Evolutionary conservation across 495 filamentous ascomycete genomes (phyloP), one percentile per base, ranked within the genome.

Genomic region (Cryomyces minteri): DNA sequence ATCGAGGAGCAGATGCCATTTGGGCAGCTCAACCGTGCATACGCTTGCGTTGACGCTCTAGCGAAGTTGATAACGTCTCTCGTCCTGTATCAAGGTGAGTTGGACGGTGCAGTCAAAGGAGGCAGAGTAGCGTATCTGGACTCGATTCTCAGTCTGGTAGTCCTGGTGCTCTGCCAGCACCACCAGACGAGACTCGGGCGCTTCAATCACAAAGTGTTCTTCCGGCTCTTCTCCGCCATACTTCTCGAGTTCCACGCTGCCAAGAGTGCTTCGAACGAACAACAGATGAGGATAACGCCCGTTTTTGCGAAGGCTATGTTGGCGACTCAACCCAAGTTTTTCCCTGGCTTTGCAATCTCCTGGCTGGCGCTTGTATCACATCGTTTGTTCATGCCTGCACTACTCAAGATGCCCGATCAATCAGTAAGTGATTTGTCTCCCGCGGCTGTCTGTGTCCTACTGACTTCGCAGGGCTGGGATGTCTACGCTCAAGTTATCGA

Each of bases 201-300:
- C 25, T 92, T 92, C 69, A 87, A 80, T 54, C 80, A 86, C 53
- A 80, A 81, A 41, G 82, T 90, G 45, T 95, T 94, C 68, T 87
- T 84, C 74, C 76, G 90, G 28, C 71, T 96, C 43, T 88, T 94
- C 58, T 86, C 88, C 1, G 80, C 76, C 53, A 70, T 95, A 33
- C 66, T 95, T 4, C 84, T 77, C 56, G 77, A 88, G 49, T 74
- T 79, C 50, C 59, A 71, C 38, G 67, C 58, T 32, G 48, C 59
- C 39, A 51, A 52, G 9, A 47, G 45, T 31, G 54, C 62, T 14
- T 61, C 70, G 12, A 44, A 45, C 30, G 70, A 70, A 28, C 76
- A 78, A 40, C 72, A 80, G 48, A 70, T 79, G 44, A 75, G 77
- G 8, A 77, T 87, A 59, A 66, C 84, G 57, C 67, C 86, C 40